phyloP scores from a whole-genome alignment of 2,329 filamentous ascomycete genomes.

The Hymenoscyphus salicellus region DNA sequence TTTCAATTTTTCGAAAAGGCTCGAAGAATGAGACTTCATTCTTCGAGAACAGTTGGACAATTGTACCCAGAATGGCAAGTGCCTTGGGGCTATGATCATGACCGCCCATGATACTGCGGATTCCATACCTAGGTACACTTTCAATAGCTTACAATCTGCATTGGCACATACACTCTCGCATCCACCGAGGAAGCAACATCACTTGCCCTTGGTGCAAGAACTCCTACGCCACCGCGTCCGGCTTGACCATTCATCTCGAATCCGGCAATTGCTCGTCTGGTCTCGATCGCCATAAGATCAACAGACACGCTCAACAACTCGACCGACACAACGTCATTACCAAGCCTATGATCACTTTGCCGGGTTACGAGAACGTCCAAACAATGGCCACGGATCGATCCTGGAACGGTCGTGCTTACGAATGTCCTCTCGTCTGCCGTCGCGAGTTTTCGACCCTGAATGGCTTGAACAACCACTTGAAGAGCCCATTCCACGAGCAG shows the following conservation, averaged over 20 bases:
- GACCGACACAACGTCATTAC: conserved; percentile 51
- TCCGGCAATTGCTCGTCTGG: conserved; percentile 46
- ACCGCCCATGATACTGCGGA: not conserved
- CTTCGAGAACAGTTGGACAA: too few species aligned
- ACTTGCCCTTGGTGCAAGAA: conserved; percentile 55
- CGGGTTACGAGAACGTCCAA: conserved; percentile 35
- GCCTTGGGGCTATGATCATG: too few species aligned
- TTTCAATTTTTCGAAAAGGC: too few species aligned
- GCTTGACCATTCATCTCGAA: conserved; percentile 59
- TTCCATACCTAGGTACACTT: not conserved
- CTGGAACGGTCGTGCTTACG: conserved; percentile 47
- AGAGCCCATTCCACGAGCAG: conserved; percentile 50
- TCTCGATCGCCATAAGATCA: conserved; percentile 49
- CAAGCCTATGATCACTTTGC: conserved; percentile 49
- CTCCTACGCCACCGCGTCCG: conserved; percentile 49
- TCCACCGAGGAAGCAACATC: conserved; percentile 46
- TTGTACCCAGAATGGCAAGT: too few species aligned
- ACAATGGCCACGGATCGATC: conserved; percentile 39
- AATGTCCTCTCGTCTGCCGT: conserved; percentile 53
- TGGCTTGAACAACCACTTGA: conserved; percentile 51
- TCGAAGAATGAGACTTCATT: too few species aligned
- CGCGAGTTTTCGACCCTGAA: conserved; percentile 39
- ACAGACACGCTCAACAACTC: conserved; percentile 42
- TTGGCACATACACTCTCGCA: conserved; percentile 54
- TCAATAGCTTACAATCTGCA: not conserved